Evolutionary conservation across 441 rosid genomes (phyloP), one percentile per base, ranked within the genome.

Genomic region (Mallotus japonicus): DNA sequence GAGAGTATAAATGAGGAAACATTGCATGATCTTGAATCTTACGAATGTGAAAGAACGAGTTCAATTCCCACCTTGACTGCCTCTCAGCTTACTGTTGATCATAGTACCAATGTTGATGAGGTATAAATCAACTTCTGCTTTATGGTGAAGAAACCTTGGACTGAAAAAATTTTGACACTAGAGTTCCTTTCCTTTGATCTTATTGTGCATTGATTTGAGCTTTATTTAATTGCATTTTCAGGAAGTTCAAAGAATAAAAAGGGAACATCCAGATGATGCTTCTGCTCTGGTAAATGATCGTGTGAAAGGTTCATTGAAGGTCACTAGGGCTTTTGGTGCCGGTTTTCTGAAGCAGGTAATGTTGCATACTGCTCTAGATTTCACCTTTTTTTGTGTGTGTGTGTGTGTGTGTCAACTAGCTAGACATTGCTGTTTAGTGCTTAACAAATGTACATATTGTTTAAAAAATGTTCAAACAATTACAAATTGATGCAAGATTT

Each of bases 271-370:
- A 0, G 94, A 89, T 64, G 97, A 95, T 82, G 79, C 84, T 37
- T 83, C 71, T 34, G 89, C 97, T 0, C 75, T 92, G 53, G 57
- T 86, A 70, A 95, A 95, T 34, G 97, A 92, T 51, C 89, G 99
- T 1, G 99, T 95, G 46, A 95, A 92, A 82, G 99, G 99, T 24
- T 91, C 89, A 8, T 79, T 95, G 84, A 95, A 91, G 85, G 97
- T 95, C 63, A 95, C 99, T 50, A 87, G 99, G 70, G 99, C 99
- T 73, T 95, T 95, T 19, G 97, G 99, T 4, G 99, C 91, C 15
- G 99, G 99, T 40, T 95, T 91, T 76, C 97, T 95, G 73, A 95
- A 95, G 75, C 91, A 92, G 96, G 99, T 95, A 75, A 34, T n/a
- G 13, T 53, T n/a, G 22, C 19, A 4, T 54, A 1, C 22, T 54